Percentiles rank a stretch among this genome's conserved stretches.
These are phyloP conservation scores for Bruguiera parviflora DNA, from an alignment of 345 rosid species.

Conservation along the genomic window DNA sequence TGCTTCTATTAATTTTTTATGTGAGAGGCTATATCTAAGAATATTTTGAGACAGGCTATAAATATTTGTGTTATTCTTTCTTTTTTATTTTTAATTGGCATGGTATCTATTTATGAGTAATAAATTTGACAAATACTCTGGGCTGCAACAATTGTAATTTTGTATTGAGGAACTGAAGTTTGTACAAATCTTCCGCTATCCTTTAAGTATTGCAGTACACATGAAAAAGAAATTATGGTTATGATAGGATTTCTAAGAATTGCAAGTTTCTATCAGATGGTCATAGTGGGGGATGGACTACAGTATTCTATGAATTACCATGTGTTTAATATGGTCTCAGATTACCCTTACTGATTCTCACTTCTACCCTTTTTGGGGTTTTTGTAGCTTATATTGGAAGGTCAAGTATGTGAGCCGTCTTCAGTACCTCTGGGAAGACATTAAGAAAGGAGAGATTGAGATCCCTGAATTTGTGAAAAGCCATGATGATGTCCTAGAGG, in stretches of 20 bases:
- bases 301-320: neutral
- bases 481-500: conserved; percentile 80
- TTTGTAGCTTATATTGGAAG: conserved; percentile 72
- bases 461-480: conserved; percentile 75
- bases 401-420: conserved; percentile 85
- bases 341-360: neutral
- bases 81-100: neutral
- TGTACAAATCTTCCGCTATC: too few relatives aligned
- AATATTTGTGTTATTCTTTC: neutral
- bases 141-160: neutral
- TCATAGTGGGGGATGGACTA: neutral
- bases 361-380: neutral
- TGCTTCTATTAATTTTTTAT: neutral
- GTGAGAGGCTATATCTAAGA: neutral
- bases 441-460: conserved; percentile 77
- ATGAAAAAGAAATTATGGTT: too few relatives aligned
- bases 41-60: neutral
- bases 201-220: too few relatives aligned
- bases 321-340: conserved; percentile 1
- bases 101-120: neutral
- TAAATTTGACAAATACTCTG: neutral
- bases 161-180: too few relatives aligned
- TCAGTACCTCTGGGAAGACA: conserved; percentile 81
- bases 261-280: neutral
- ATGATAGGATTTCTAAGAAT: neutral